Conservation (phyloP, 352 stramenopile species). For the Pilasporangium apinafurcum region DNA sequence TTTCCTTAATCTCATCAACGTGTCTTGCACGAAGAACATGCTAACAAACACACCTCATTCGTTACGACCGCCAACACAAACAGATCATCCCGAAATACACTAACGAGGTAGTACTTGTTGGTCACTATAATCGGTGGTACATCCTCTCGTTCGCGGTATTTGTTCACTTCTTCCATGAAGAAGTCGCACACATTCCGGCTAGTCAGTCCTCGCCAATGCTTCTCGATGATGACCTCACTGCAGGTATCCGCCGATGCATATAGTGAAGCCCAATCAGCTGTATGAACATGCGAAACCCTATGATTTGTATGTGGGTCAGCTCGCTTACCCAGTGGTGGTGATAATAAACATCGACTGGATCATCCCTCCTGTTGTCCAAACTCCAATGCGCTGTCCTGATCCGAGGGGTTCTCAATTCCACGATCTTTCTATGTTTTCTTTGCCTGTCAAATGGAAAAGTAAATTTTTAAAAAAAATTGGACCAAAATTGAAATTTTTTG, state of each 20-base stretch:
- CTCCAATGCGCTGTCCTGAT: too few relatives aligned
- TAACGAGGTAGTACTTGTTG: slow-evolving; percentile 89
- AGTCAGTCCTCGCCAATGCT: slow-evolving; percentile 96
- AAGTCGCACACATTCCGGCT: slow-evolving; percentile 95
- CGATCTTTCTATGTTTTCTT: too few relatives aligned
- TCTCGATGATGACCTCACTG: slow-evolving; percentile 97
- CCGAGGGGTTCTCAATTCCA: too few relatives aligned
- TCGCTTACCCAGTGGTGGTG: slow-evolving; percentile 86
- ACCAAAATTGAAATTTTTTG: too few relatives aligned
- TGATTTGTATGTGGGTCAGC: too few relatives aligned
- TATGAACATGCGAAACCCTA: background rate
- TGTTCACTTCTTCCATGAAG: slow-evolving; percentile 97
- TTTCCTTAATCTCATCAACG: too few relatives aligned
- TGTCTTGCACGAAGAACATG: background rate
- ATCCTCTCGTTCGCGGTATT: slow-evolving; percentile 82
- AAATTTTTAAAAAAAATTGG: too few relatives aligned
- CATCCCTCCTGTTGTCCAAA: slow-evolving; percentile 49
- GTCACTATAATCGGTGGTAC: slow-evolving; percentile 86
- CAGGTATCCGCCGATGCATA: too few relatives aligned
- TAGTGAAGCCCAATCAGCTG: too few relatives aligned
- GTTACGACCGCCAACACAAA: slow-evolving; percentile 94
- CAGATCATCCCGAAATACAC: slow-evolving; percentile 91
- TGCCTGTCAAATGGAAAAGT: too few relatives aligned
- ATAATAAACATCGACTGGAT: slow-evolving; percentile 98
- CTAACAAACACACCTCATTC: slow-evolving; percentile 77